Conservation (phyloP, 805 yeast genomes). For the Starmerella bombi region DNA sequence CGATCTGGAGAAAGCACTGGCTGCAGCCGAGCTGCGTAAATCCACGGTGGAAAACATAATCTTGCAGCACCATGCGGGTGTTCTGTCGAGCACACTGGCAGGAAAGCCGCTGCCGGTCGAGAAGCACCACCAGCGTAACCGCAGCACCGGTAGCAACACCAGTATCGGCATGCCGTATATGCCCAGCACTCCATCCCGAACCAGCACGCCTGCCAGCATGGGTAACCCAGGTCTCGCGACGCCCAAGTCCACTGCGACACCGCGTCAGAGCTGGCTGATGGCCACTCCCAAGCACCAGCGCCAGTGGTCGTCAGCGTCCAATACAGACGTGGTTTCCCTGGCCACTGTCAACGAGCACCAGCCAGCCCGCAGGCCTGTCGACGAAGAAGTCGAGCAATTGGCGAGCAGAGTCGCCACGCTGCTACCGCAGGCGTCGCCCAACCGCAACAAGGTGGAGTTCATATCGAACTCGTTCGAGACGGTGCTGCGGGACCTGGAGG, state of each 20-base stretch:
- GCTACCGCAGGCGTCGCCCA: conserved; percentile 11
- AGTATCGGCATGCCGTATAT: neutral
- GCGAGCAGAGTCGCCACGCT: conserved; percentile 9
- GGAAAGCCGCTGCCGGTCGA: conserved; percentile 14
- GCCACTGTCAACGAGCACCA: conserved; percentile 8
- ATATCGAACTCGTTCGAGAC: conserved; percentile 14
- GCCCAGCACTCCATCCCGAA: neutral
- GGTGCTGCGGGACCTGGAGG: conserved; percentile 13
- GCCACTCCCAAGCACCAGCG: conserved; percentile 8
- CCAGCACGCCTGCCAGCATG: neutral
- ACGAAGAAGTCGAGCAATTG: conserved; percentile 14
- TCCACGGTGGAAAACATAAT: conserved; percentile 13
- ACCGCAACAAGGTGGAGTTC: conserved; percentile 11
- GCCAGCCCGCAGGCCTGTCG: conserved; percentile 1
- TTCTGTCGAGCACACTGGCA: conserved; percentile 15
- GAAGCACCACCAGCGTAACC: conserved; percentile 11
- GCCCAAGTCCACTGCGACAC: neutral
- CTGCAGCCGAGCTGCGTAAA: conserved; percentile 10
- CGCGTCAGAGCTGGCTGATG: conserved; percentile 14
- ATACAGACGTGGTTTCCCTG: conserved; percentile 1
- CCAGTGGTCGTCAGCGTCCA: conserved; percentile 5
- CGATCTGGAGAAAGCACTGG: conserved; percentile 11
- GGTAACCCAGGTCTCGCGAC: neutral
- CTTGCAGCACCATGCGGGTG: conserved; percentile 21
- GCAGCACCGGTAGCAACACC: conserved; percentile 7